phyloP scores from a whole-genome alignment of 805 yeast species.

The Saccharomycopsis guyanensis region DNA sequence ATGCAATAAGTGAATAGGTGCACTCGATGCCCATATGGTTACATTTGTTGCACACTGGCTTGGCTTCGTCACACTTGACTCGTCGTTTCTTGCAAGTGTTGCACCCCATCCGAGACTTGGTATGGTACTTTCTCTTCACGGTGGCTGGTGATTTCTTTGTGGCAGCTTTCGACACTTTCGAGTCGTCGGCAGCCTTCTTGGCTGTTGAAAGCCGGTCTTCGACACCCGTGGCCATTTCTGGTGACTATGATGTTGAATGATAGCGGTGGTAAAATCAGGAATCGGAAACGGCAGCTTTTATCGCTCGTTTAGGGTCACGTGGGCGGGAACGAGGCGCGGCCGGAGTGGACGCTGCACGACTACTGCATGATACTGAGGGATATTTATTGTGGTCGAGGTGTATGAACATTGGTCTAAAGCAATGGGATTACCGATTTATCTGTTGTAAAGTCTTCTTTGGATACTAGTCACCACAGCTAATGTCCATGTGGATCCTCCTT shows the following conservation, averaged over 20 bases:
- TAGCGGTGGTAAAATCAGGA: not conserved
- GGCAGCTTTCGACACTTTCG: constrained; percentile 1
- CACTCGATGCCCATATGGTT: constrained; percentile 72
- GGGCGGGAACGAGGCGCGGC: not conserved
- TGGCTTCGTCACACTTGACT: constrained; percentile 86
- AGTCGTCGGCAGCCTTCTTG: not conserved
- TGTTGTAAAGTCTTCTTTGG: no score
- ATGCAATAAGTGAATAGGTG: constrained; percentile 36
- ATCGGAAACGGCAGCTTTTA: not conserved
- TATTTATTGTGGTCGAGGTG: no score
- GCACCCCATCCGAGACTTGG: constrained; percentile 84
- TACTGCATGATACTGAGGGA: no score
- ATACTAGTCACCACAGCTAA: no score
- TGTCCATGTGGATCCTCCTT: constrained; percentile 90
- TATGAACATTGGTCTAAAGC: no score
- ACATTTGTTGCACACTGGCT: constrained; percentile 77
- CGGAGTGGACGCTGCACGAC: no score
- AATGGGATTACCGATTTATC: no score
- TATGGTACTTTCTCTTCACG: constrained; percentile 81
- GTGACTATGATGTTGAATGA: not conserved
- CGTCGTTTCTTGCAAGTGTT: constrained; percentile 81
- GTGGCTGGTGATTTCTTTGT: constrained; percentile 36
- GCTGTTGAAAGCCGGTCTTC: not conserved
- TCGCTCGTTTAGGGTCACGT: not conserved
- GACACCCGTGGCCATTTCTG: not conserved